Percentiles rank a stretch among this genome's conserved stretches.
Evolutionary conservation across 495 filamentous ascomycete species (phyloP).

Genomic region (Trichoderma virens): DNA sequence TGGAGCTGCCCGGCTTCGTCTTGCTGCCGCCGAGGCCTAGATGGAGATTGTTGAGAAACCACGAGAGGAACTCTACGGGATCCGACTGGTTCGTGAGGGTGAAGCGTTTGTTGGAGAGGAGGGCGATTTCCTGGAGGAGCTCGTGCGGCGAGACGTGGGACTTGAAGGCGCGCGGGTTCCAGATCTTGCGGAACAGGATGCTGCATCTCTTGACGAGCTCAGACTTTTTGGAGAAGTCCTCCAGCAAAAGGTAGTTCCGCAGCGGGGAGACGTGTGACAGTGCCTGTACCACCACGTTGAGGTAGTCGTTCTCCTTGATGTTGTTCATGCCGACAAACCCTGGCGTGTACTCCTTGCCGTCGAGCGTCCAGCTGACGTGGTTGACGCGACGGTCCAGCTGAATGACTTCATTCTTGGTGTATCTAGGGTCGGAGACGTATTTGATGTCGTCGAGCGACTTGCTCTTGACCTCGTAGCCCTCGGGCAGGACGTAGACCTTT

Average conservation of each 20-base stretch:
- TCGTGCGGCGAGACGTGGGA: slow-evolving; percentile 96
- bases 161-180: slow-evolving; percentile 96
- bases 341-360: slow-evolving; percentile 75
- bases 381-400: slow-evolving; percentile 69
- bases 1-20: slow-evolving; percentile 70
- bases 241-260: slow-evolving; percentile 87
- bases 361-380: slow-evolving; percentile 67
- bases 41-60: slow-evolving; percentile 95
- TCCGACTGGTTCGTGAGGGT: slow-evolving; percentile 87
- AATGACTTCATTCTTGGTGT: slow-evolving; percentile 67
- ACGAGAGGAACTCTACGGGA: slow-evolving; percentile 90
- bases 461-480: slow-evolving; percentile 94
- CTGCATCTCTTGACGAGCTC: slow-evolving; percentile 71
- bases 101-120: slow-evolving; percentile 86
- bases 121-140: slow-evolving; percentile 85
- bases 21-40: slow-evolving; percentile 84
- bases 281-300: slow-evolving; percentile 93
- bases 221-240: slow-evolving; percentile 51
- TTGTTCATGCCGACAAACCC: slow-evolving; percentile 99
- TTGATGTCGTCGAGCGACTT: slow-evolving; percentile 98
- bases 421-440: slow-evolving; percentile 91
- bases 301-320: slow-evolving; percentile 98
- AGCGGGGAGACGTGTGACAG: slow-evolving; percentile 84
- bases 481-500: slow-evolving; percentile 90
- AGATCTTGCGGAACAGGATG: slow-evolving; percentile 91